Conservation (phyloP, 1,284 basidiomycete species). For the Irpex sp. region DNA sequence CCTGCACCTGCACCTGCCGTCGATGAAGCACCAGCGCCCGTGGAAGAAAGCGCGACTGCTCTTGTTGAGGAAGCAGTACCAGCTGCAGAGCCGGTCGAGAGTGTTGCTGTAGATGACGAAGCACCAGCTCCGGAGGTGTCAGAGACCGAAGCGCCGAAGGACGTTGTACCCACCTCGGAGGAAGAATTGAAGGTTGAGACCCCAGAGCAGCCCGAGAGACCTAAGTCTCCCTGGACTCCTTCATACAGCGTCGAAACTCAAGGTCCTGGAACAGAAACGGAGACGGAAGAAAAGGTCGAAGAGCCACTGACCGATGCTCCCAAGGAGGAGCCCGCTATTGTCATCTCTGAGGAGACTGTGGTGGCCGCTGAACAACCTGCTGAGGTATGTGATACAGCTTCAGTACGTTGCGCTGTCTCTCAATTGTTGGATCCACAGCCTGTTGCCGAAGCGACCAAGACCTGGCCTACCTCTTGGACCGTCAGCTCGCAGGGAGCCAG, state of each 20-base stretch:
- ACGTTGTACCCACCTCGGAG: not conserved
- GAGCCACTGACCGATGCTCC: conserved; percentile 20
- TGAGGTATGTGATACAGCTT: not conserved
- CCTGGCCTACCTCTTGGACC: conserved; percentile 11
- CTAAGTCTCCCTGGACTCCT: conserved; percentile 41
- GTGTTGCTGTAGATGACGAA: not conserved
- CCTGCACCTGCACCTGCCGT: too few relatives aligned
- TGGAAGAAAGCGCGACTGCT: not conserved
- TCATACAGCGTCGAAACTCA: conserved; percentile 39
- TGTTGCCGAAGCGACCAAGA: not conserved
- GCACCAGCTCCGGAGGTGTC: not conserved
- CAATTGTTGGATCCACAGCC: not conserved
- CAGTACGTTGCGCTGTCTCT: not conserved
- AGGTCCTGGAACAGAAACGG: conserved; percentile 25
- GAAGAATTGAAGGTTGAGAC: not conserved
- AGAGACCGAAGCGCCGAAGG: not conserved
- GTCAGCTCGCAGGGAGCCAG: conserved; percentile 17
- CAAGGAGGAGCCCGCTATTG: conserved; percentile 16
- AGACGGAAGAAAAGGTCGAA: conserved; percentile 22
- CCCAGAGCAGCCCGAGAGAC: conserved; percentile 20
- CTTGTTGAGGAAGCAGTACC: too few relatives aligned
- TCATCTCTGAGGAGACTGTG: conserved; percentile 8
- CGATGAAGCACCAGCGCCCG: not conserved
- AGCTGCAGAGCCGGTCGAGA: not conserved
- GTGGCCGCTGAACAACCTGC: conserved; percentile 6